Percentiles rank a stretch among this genome's conserved stretches.
phyloP scores from a whole-genome alignment of 768 basidiomycete genomes.

The Crassisporium funariophilum region DNA sequence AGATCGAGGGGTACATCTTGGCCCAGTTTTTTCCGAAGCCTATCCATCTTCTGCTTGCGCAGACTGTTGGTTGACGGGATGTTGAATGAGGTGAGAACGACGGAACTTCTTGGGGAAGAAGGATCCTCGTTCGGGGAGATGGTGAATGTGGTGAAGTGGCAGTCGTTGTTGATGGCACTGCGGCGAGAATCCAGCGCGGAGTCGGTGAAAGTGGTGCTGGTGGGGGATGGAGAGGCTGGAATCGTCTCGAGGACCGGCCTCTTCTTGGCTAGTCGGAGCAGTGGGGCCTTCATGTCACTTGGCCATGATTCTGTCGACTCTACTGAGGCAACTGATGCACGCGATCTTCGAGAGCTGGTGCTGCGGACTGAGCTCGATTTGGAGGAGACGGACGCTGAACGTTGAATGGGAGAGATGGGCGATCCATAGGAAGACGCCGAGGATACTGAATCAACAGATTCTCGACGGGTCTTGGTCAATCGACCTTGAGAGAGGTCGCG shows the following conservation, averaged over 20 bases:
- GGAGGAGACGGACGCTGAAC: conserved; percentile 10
- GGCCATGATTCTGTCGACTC: conserved; percentile 14
- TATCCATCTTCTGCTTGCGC: conserved; percentile 63
- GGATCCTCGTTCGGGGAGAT: conserved; percentile 6
- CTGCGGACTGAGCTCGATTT: conserved; percentile 7
- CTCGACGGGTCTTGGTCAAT: background rate
- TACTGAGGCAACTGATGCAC: background rate
- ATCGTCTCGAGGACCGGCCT: conserved; percentile 28
- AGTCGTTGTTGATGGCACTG: background rate
- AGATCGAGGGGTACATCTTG: conserved; percentile 62
- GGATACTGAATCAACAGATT: conserved; percentile 3
- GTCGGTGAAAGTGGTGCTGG: conserved; percentile 13
- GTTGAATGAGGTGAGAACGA: conserved; percentile 36
- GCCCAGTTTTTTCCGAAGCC: conserved; percentile 61
- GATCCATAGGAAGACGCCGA: background rate
- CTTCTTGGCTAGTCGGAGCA: conserved; percentile 21
- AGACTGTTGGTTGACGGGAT: conserved; percentile 42
- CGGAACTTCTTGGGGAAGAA: conserved; percentile 24
- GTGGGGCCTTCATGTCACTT: conserved; percentile 15
- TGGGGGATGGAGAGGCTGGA: conserved; percentile 27
- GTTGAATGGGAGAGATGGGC: background rate
- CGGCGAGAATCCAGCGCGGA: conserved; percentile 5
- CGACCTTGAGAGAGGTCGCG: conserved; percentile 1
- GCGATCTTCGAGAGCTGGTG: background rate
- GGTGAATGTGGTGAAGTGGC: background rate